Evolutionary conservation across 23 red algal genomes (phyloP).

Genomic region (Chondrus crispus): DNA sequence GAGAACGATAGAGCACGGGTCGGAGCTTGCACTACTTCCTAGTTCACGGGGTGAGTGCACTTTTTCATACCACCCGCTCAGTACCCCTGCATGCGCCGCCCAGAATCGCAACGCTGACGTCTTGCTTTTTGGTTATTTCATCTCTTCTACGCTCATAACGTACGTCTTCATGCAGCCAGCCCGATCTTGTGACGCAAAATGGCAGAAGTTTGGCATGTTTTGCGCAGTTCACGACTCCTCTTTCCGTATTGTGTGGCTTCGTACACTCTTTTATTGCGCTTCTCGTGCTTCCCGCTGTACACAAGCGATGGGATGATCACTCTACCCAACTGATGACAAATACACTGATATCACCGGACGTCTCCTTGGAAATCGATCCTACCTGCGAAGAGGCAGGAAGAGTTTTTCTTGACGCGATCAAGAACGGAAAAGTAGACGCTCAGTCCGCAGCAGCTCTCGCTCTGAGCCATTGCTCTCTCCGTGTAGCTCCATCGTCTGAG

Average conservation of each 20-base stretch:
- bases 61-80: not conserved
- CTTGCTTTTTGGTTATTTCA: not conserved
- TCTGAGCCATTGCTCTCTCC: constrained; percentile 17
- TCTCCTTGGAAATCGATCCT: not conserved
- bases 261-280: no score
- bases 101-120: not conserved
- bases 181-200: constrained; percentile 87
- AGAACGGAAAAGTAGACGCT: constrained; percentile 9
- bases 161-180: constrained; percentile 70
- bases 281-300: constrained; percentile 32
- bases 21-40: constrained; percentile 70
- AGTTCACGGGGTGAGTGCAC: constrained; percentile 69
- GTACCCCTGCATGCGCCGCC: not conserved
- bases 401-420: constrained; percentile 22
- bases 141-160: not conserved
- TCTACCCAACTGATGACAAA: no score
- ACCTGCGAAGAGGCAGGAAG: not conserved
- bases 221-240: constrained; percentile 3
- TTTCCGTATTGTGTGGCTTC: no score
- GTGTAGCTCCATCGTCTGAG: constrained; percentile 34
- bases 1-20: constrained; percentile 65
- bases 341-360: not conserved
- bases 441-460: constrained; percentile 25
- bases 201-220: constrained; percentile 82
- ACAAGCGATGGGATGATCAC: no score